Evolutionary conservation across 2,329 filamentous ascomycete species (phyloP), one percentile per base, ranked within the genome.

Genomic region (Monilinia polystroma): DNA sequence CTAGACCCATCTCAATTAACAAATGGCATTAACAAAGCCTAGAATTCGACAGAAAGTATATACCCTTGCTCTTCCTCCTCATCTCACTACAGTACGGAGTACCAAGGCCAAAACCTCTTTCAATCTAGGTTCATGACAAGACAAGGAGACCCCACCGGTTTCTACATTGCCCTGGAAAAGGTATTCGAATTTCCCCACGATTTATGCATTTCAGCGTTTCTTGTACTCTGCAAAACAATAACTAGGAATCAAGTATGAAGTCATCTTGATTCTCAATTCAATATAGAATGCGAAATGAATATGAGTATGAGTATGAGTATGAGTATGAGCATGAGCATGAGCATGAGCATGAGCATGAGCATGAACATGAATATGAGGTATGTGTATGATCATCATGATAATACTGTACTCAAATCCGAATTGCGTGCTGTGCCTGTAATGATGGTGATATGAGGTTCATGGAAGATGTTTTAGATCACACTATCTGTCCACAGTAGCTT

Each of bases 131-230:
- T 10, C 29, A 49, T 60, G 43, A 23, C 43, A n/a, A 60, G 45
- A 38, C 26, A 60, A 49, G 57, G 57, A 60, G 57, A 60, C 45
- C 43, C 57, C 57, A 60, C 26, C 3, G n/a, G 57, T 12, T 51
- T 16, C 26, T 38, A 12, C 12, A 51, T 51, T 26, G 58, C 14
- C 29, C 32, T 23, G 58, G 18, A 20, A 60, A 60, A 26, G 7
- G 14, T 14, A 51, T 38, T 38, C 58, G 26, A 51, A 38, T 38
- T 60, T 38, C 58, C 58, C 58, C 58, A 10, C 58, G 45, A 51
- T 38, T 38, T 18, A 38, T 38, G 32, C 45, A 14, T 51, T 51
- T 51, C 29, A 38, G 29, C n/a, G 1, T 60, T 51, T 35, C 11
- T 35, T 51, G 4, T 51, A 45, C n/a, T 18, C 7, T 35, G 32